phyloP scores from a whole-genome alignment of 2,329 filamentous ascomycete species.

The Fusarium sp. region DNA sequence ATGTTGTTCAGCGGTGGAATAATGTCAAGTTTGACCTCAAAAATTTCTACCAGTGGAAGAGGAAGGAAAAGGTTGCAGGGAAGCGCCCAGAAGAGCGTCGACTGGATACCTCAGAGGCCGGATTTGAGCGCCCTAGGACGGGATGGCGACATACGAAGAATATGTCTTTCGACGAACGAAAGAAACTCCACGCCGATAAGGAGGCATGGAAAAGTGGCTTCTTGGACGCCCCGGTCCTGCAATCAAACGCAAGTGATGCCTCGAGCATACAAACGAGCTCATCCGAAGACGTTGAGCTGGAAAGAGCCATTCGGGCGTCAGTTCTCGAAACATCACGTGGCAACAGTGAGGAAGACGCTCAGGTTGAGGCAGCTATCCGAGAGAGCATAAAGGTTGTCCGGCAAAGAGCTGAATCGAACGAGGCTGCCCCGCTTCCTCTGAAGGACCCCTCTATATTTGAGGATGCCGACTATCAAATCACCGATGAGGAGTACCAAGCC shows the following conservation, averaged over 20 bases:
- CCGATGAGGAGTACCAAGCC: constrained; percentile 70
- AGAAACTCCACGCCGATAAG: constrained; percentile 63
- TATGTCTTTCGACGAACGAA: constrained; percentile 65
- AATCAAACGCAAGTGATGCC: constrained; percentile 27
- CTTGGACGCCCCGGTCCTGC: constrained; percentile 34
- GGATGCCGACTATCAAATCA: constrained; percentile 61
- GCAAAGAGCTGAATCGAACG: constrained; percentile 47
- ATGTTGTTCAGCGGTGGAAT: constrained; percentile 77
- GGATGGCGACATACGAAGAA: constrained; percentile 65
- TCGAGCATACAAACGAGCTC: constrained; percentile 23
- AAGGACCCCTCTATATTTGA: constrained; percentile 54
- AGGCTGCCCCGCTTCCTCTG: constrained; percentile 42
- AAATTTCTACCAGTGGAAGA: constrained; percentile 67
- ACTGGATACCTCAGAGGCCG: constrained; percentile 32
- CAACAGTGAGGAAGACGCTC: constrained; percentile 75
- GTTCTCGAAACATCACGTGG: constrained; percentile 79
- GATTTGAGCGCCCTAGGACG: constrained; percentile 53
- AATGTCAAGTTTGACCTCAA: constrained; percentile 70
- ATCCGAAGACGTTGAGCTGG: constrained; percentile 71
- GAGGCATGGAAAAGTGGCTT: constrained; percentile 56
- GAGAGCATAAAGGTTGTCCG: constrained; percentile 74
- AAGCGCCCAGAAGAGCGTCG: constrained; percentile 48
- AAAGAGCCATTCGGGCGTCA: constrained; percentile 77
- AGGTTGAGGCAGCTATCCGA: constrained; percentile 79
- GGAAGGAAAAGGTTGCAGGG: constrained; percentile 59